phyloP scores from a whole-genome alignment of 1,284 basidiomycete genomes.

The Leccinum solheimii region DNA sequence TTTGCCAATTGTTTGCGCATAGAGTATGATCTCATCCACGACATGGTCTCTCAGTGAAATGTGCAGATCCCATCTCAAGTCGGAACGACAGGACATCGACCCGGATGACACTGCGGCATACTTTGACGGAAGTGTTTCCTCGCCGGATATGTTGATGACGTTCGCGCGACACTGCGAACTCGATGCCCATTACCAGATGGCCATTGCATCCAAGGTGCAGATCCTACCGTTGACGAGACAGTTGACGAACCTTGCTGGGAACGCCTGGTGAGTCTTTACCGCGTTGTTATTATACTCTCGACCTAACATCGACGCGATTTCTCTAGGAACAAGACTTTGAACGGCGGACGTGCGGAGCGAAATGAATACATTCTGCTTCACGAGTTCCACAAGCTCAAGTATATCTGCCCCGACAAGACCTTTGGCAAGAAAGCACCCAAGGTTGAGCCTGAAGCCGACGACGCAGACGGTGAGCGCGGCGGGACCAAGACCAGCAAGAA shows the following conservation, averaged over 20 bases:
- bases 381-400: slow-evolving; percentile 96
- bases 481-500: slow-evolving; percentile 56
- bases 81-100: slow-evolving; percentile 89
- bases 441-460: slow-evolving; percentile 44
- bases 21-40: slow-evolving; percentile 93
- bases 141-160: slow-evolving; percentile 78
- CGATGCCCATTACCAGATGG: slow-evolving; percentile 94
- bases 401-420: slow-evolving; percentile 94
- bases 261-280: slow-evolving; percentile 73
- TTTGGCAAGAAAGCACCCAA: slow-evolving; percentile 70
- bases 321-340: slow-evolving; percentile 88
- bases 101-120: slow-evolving; percentile 92
- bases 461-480: slow-evolving; percentile 62
- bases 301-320: background rate
- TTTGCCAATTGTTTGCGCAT: background rate
- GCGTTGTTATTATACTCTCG: slow-evolving; percentile 33
- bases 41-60: slow-evolving; percentile 99
- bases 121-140: slow-evolving; percentile 83
- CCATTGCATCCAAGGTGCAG: slow-evolving; percentile 89
- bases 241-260: slow-evolving; percentile 96
- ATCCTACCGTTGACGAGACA: slow-evolving; percentile 89
- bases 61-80: slow-evolving; percentile 88
- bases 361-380: slow-evolving; percentile 99
- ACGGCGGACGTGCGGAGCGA: slow-evolving; percentile 94
- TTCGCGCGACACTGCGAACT: slow-evolving; percentile 93